phyloP scores from a whole-genome alignment of 1,139 yeast genomes.

The Candida sp. region DNA sequence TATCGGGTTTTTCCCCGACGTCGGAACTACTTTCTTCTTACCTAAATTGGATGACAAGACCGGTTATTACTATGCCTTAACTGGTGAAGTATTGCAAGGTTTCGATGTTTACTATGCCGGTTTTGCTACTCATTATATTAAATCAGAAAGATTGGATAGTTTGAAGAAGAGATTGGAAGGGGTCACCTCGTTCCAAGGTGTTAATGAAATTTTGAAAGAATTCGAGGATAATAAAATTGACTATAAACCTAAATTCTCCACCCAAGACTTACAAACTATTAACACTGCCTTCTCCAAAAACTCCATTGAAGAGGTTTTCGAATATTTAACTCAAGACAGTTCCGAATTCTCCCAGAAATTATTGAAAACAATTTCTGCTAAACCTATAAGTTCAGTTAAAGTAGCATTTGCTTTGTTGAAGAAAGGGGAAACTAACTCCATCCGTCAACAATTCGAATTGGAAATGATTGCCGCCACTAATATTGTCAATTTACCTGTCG shows the following conservation, averaged over 20 bases:
- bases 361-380: constrained; percentile 49
- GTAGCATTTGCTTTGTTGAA: constrained; percentile 70
- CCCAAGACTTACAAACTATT: constrained; percentile 58
- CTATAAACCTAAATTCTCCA: constrained; percentile 57
- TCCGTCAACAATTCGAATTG: constrained; percentile 63
- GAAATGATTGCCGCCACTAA: constrained; percentile 81
- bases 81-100: constrained; percentile 78
- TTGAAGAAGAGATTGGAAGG: constrained; percentile 65
- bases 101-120: constrained; percentile 80
- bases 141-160: constrained; percentile 57
- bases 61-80: constrained; percentile 83
- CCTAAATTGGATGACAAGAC: constrained; percentile 79
- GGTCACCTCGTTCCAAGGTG: constrained; percentile 54
- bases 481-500: constrained; percentile 57
- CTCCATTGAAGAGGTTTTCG: constrained; percentile 60
- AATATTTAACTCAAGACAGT: constrained; percentile 52
- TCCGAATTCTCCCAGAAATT: constrained; percentile 67
- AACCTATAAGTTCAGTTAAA: constrained; percentile 79
- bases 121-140: constrained; percentile 86
- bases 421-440: constrained; percentile 55
- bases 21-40: constrained; percentile 88
- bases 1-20: constrained; percentile 96
- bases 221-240: constrained; percentile 61
- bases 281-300: constrained; percentile 63
- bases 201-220: constrained; percentile 74